Evolutionary conservation across 139 green algal genomes (phyloP).

Genomic region (Picochlorum costavermella): DNA sequence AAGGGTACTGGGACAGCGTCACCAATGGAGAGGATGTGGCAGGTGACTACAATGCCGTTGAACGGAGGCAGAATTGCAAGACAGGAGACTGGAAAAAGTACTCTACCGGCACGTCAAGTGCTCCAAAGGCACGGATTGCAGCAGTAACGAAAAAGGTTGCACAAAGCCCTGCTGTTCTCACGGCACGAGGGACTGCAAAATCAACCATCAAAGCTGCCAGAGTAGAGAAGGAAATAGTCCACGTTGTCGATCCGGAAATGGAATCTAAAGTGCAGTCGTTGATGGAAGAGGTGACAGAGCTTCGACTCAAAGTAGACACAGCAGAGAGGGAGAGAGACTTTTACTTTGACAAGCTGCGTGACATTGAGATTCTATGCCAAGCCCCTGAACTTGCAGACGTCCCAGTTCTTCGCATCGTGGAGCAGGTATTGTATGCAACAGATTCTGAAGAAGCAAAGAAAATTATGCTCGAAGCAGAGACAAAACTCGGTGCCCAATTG

Average conservation of each 20-base stretch:
- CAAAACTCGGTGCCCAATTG: background rate
- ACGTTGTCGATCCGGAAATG: constrained; percentile 7
- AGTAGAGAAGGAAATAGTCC: constrained; percentile 2
- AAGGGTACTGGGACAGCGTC: constrained; percentile 69
- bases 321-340: constrained; percentile 81
- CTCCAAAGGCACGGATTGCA: background rate
- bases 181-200: background rate
- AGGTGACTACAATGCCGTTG: constrained; percentile 50
- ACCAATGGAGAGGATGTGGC: constrained; percentile 38
- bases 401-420: constrained; percentile 48
- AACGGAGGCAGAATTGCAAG: constrained; percentile 37
- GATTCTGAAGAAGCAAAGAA: constrained; percentile 53
- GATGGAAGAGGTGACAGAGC: constrained; percentile 40
- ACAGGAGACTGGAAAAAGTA: constrained; percentile 46
- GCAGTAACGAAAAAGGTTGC: too few relatives aligned
- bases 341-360: constrained; percentile 93
- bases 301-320: constrained; percentile 71
- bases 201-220: constrained; percentile 3
- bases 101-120: background rate
- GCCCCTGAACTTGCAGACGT: constrained; percentile 44
- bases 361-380: constrained; percentile 98
- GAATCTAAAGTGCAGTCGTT: constrained; percentile 14
- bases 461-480: constrained; percentile 29
- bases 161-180: too few relatives aligned
- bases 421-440: constrained; percentile 74